Percentiles rank a stretch among this genome's conserved stretches.
These are phyloP conservation scores for Sporothrix variecibatus DNA, from an alignment of 2,329 filamentous ascomycete species.

Conservation along the genomic window DNA sequence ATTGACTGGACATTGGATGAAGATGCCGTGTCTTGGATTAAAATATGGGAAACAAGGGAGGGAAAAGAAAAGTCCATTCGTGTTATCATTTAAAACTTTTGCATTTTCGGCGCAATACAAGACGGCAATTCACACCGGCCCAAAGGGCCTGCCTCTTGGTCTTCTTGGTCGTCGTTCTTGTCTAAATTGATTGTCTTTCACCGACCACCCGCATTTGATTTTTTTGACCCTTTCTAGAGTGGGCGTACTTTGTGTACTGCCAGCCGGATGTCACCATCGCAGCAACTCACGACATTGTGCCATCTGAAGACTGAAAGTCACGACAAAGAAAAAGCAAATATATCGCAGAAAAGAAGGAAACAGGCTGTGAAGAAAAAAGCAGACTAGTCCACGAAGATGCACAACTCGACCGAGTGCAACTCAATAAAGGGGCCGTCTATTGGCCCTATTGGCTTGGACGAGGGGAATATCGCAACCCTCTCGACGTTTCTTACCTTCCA, in stretches of 20 bases:
- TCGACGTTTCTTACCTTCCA: not conserved
- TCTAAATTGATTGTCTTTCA: not conserved
- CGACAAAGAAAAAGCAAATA: not conserved
- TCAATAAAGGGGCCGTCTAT: not conserved
- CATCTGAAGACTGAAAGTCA: not conserved
- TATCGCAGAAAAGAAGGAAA: not conserved
- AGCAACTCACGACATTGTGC: not conserved
- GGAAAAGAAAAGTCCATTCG: not conserved
- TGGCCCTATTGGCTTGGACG: not conserved
- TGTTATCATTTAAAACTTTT: not conserved
- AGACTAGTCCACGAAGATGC: conserved; percentile 3
- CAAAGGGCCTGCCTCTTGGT: not conserved
- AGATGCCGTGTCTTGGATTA: conserved; percentile 4
- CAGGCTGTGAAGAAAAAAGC: not conserved
- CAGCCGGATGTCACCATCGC: not conserved
- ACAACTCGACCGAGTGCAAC: conserved; percentile 11
- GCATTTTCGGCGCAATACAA: conserved; percentile 7
- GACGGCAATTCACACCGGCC: not conserved
- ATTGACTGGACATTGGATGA: not conserved
- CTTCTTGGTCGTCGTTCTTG: not conserved
- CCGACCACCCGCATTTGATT: not conserved
- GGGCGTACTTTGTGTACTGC: not conserved
- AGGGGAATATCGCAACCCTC: not conserved
- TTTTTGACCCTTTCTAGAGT: not conserved
- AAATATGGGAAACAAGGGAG: conserved; percentile 4